Evolutionary conservation across 257 asterid species (phyloP).

Genomic region (Solanum arcanum): DNA sequence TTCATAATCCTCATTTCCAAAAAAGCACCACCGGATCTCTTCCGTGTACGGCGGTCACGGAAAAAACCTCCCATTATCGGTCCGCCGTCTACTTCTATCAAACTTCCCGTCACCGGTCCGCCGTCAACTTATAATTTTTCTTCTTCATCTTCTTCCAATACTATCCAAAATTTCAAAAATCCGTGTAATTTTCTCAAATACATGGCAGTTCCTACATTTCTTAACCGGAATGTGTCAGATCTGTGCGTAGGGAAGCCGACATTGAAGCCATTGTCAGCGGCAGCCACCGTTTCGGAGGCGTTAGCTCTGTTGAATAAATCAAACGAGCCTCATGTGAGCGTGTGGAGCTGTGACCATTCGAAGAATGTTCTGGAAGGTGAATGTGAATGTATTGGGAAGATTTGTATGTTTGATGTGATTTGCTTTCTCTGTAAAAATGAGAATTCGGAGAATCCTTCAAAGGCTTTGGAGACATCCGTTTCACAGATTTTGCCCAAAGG

Average conservation of each 20-base stretch:
- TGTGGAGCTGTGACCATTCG: slow-evolving; percentile 36
- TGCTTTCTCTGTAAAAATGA: slow-evolving; percentile 49
- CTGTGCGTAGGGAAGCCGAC: slow-evolving; percentile 80
- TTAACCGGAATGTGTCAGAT: slow-evolving; percentile 53
- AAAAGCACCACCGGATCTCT: not conserved
- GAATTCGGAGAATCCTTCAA: slow-evolving; percentile 37
- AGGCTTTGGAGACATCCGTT: slow-evolving; percentile 51
- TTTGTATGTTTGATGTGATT: slow-evolving; percentile 48
- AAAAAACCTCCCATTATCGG: not conserved
- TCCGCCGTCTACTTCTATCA: not conserved
- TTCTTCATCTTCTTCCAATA: not conserved
- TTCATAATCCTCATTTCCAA: not conserved
- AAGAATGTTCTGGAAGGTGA: not conserved
- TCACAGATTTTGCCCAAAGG: slow-evolving; percentile 33
- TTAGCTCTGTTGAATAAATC: slow-evolving; percentile 35
- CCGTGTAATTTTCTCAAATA: slow-evolving; percentile 10
- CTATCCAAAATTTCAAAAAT: not conserved
- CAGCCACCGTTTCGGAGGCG: slow-evolving; percentile 39
- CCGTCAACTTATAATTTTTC: not conserved
- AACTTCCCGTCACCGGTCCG: too few species aligned
- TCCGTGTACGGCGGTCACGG: not conserved
- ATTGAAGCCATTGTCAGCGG: slow-evolving; percentile 38
- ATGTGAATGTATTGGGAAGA: slow-evolving; percentile 55
- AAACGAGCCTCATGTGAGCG: slow-evolving; percentile 38
- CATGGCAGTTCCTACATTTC: slow-evolving; percentile 54